These are phyloP conservation scores for Epichloe festucae DNA, from an alignment of 2,329 filamentous ascomycete species.

Conservation along the genomic window DNA sequence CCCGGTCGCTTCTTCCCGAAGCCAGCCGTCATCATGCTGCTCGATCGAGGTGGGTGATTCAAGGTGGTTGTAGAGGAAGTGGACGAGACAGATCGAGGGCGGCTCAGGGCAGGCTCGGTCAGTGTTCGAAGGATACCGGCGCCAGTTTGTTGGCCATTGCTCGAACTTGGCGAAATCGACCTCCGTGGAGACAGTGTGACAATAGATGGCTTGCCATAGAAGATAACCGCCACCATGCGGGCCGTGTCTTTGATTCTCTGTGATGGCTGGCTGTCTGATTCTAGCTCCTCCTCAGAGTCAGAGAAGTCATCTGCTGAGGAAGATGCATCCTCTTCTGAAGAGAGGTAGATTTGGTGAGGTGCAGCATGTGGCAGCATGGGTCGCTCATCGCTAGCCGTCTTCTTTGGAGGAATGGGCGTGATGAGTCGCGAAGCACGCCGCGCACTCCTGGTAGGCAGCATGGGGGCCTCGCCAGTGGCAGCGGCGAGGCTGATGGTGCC, in stretches of 20 bases:
- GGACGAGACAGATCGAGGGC: slow-evolving; percentile 21
- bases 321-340: slow-evolving; percentile 52
- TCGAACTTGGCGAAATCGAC: slow-evolving; percentile 30
- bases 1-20: slow-evolving; percentile 27
- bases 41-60: slow-evolving; percentile 28
- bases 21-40: slow-evolving; percentile 26
- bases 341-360: slow-evolving; percentile 49
- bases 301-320: slow-evolving; percentile 49
- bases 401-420: slow-evolving; percentile 21
- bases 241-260: slow-evolving; percentile 37
- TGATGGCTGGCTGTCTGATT: slow-evolving; percentile 28
- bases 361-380: slow-evolving; percentile 25
- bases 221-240: slow-evolving; percentile 45
- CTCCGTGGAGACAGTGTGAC: slow-evolving; percentile 33
- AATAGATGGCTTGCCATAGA: slow-evolving; percentile 45
- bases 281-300: slow-evolving; percentile 32
- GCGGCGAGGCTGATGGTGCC: slow-evolving; percentile 11
- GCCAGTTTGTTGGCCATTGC: slow-evolving; percentile 12
- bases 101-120: slow-evolving; percentile 18
- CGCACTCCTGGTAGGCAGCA: slow-evolving; percentile 37
- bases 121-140: slow-evolving; percentile 17
- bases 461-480: slow-evolving; percentile 18
- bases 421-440: slow-evolving; percentile 32
- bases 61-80: slow-evolving; percentile 19
- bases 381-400: slow-evolving; percentile 17